phyloP scores from a whole-genome alignment of 108 stramenopile genomes.

The Nannochloropsis gaditana region DNA sequence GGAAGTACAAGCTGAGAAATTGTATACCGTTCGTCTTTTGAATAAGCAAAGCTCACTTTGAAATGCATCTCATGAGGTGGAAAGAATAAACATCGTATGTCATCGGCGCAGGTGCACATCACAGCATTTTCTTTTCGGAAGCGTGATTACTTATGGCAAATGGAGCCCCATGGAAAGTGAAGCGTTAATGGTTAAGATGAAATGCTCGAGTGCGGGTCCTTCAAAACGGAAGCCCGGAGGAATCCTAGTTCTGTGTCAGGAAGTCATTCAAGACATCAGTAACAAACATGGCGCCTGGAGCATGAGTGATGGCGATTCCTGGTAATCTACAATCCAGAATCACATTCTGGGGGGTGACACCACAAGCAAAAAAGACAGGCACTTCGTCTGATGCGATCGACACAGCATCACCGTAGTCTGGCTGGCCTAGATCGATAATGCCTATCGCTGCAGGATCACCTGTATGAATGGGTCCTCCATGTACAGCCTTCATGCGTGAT shows the following conservation, averaged over 20 bases:
- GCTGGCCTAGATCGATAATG: constrained; percentile 49
- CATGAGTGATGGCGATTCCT: constrained; percentile 72
- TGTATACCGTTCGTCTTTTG: too few relatives aligned
- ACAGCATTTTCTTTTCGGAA: too few relatives aligned
- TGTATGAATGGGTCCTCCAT: constrained; percentile 67
- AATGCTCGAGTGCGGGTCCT: too few relatives aligned
- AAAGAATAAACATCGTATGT: too few relatives aligned
- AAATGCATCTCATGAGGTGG: too few relatives aligned
- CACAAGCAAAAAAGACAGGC: constrained; percentile 86
- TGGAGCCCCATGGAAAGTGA: too few relatives aligned
- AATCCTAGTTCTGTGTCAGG: constrained; percentile 20
- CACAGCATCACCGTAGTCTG: neutral
- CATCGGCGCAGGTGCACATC: too few relatives aligned
- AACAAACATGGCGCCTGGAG: constrained; percentile 86
- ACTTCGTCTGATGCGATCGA: constrained; percentile 60
- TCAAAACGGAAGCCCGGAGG: too few relatives aligned
- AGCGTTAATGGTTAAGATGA: too few relatives aligned
- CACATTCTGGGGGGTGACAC: constrained; percentile 78
- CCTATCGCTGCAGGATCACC: constrained; percentile 65
- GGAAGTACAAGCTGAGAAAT: neutral
- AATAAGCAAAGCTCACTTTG: too few relatives aligned
- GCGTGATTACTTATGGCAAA: too few relatives aligned
- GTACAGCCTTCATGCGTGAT: constrained; percentile 60
- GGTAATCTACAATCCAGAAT: constrained; percentile 60
- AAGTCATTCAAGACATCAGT: constrained; percentile 39